Conservation (phyloP, 164 flowering plant species). For the Chimonanthus salicifolius region DNA sequence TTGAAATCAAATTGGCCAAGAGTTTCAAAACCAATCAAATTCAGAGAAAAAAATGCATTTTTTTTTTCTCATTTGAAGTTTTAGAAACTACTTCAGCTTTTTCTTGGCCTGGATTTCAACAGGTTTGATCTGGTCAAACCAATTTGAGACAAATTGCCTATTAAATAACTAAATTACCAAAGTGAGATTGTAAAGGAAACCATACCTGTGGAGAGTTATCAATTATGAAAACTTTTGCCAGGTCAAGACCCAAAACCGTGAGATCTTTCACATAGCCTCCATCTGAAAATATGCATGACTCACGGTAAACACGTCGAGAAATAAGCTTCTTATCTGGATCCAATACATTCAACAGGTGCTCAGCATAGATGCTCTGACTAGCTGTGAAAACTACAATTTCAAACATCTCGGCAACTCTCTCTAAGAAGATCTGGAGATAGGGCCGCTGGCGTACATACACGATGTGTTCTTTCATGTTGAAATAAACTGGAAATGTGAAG, state of each 20-base stretch:
- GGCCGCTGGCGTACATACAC: slow-evolving; percentile 90
- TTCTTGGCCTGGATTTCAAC: too few relatives aligned
- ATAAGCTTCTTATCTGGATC: slow-evolving; percentile 79
- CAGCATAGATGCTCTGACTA: slow-evolving; percentile 91
- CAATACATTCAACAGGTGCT: slow-evolving; percentile 70
- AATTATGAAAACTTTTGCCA: slow-evolving; percentile 88
- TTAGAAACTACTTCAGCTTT: too few relatives aligned
- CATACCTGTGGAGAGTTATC: slow-evolving; percentile 97
- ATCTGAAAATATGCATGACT: slow-evolving; percentile 82
- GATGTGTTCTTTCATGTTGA: slow-evolving; percentile 83
- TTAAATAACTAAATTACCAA: too few relatives aligned
- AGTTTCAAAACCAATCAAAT: too few relatives aligned
- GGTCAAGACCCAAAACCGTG: slow-evolving; percentile 87
- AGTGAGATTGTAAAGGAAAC: not conserved
- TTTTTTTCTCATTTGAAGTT: too few relatives aligned
- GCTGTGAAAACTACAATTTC: slow-evolving; percentile 89
- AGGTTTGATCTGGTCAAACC: too few relatives aligned
- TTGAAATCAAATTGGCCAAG: too few relatives aligned
- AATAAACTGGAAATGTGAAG: slow-evolving; percentile 73
- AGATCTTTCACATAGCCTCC: slow-evolving; percentile 88
- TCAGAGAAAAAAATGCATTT: too few relatives aligned
- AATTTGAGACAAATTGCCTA: too few relatives aligned
- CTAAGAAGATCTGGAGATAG: slow-evolving; percentile 59
- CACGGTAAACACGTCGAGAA: slow-evolving; percentile 80
- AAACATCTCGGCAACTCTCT: slow-evolving; percentile 89